Base-by-base conservation (phyloP, 345 rosid species). In the Citrus hindsii region DNA sequence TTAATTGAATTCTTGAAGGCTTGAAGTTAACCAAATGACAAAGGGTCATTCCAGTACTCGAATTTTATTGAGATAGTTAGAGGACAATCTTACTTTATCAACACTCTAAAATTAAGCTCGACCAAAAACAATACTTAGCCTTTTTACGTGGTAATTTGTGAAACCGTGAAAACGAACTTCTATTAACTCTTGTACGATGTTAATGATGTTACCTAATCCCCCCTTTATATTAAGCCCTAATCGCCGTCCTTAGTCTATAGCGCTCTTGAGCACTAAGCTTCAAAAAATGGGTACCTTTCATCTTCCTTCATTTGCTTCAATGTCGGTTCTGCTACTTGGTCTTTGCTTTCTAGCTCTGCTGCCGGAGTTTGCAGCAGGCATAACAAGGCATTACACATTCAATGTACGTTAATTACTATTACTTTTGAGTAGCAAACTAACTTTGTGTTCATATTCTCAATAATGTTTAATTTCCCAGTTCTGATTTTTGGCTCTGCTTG, bases 61-160 rank as follows among this genome's bases (percentile, higher is more conserved):
- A 77, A 56, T 53, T 65, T 62, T 27, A 62, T 48, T 1, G 33
- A 27, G 63, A 64, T 42, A 6, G 22, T 69, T 58, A 65, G 70
- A 3, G 78, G 78, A 76, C 76, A n/a, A 40, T 76, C 68, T 90
- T 90, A 78, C 90, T 88, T 90, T 73, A 80, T 70, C 68, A 78
- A 33, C 92, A 90, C 92, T 88, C 90, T 83, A 90, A 86, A 90
- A 79, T 83, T 90, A 69, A 86, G 90, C 84, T 77, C 60, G 84
- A 87, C 93, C 89, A 84, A 78, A 81, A 82, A 55, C 79, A 78
- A 55, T 25, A 60, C 13, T 21, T 42, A 33, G 21, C 65, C 7
- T 12, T 24, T 63, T 63, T 63, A 35, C 25, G 25, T 66, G 48
- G 24, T 38, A 33, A 46, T 46, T 46, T 46, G 51, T 12, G 51